A percentile compares a stretch with the other conserved stretches of the same genome.
Conservation (phyloP, 768 basidiomycete species). For the Russula sp. region DNA sequence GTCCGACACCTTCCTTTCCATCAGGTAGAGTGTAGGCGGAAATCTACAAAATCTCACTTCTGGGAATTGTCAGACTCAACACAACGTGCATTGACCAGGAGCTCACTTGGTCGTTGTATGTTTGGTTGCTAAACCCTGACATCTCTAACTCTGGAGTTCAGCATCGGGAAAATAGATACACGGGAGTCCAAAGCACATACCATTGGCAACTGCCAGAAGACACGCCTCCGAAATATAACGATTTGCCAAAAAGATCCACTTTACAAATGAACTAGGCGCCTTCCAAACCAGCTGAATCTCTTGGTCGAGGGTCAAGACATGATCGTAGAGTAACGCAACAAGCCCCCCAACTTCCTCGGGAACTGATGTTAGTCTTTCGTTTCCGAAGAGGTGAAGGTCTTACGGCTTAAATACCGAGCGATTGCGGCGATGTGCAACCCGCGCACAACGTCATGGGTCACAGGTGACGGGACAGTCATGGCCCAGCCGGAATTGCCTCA, state of each 20-base stretch:
- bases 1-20: conserved; percentile 29
- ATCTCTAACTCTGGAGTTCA: conserved; percentile 22
- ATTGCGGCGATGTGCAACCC: neutral
- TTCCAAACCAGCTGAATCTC: conserved; percentile 40
- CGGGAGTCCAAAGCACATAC: conserved; percentile 24
- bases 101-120: conserved; percentile 1
- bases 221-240: conserved; percentile 34
- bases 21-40: neutral
- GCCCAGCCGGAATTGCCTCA: neutral
- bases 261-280: conserved; percentile 34
- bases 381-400: neutral
- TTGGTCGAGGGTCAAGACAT: conserved; percentile 36
- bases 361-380: neutral
- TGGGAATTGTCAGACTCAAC: neutral
- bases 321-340: conserved; percentile 37
- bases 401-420: conserved; percentile 7
- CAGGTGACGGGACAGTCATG: neutral
- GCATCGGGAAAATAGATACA: neutral
- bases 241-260: conserved; percentile 37
- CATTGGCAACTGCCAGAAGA: conserved; percentile 27
- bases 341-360: conserved; percentile 30
- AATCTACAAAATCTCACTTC: neutral
- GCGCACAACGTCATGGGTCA: neutral
- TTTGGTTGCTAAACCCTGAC: conserved; percentile 24
- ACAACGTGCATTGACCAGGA: neutral